Base-by-base conservation (phyloP, 1,139 yeast species). In the Pichia sp. region DNA sequence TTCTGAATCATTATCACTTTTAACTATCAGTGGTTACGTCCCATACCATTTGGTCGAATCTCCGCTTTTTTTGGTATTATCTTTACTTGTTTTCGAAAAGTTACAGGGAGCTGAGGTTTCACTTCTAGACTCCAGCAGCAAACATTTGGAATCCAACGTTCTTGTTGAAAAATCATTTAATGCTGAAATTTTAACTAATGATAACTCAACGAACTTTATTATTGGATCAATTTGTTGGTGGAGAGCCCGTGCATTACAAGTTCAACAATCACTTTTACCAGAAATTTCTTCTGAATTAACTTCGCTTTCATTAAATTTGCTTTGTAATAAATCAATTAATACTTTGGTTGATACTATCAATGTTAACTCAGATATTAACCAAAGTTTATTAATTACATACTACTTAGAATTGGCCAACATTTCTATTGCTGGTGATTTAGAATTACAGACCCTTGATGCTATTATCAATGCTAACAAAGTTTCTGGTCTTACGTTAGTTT, bases 361-460 rank as follows among this genome's bases (percentile, higher is more conserved):
- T 21, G 39, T 46, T 6, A 50, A 48, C 32, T 48, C 55, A 7
- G 48, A 33, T 5, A 42, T 58, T 8, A 53, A 54, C 23, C 61
- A 60, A 30, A 54, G 48, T n/a, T 43, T 76, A 14, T 68, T 74
- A 43, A 59, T 74, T 15, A 52, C 69, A 1, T 85, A 65, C 54
- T 76, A 74, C 52, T 62, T 83, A 43, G 97, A 91, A 59, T 66
- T 68, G 34, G 80, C 94, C 42, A 76, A 78, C 60, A 69, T 66
- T 52, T 77, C 74, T 35, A 66, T 78, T 51, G 82, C 74, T 50
- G 78, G 76, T 51, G 80, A 67, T 50, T 72, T 76, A 30, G 89
- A 75, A 57, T 78, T 73, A 58, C 68, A 70, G 40, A 71, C 76
- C 1, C 60, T 71, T 35, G 77, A 74, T 9, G 69, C 70, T 24